Conservation (phyloP, 495 filamentous ascomycete species). For the Podospora didyma region DNA sequence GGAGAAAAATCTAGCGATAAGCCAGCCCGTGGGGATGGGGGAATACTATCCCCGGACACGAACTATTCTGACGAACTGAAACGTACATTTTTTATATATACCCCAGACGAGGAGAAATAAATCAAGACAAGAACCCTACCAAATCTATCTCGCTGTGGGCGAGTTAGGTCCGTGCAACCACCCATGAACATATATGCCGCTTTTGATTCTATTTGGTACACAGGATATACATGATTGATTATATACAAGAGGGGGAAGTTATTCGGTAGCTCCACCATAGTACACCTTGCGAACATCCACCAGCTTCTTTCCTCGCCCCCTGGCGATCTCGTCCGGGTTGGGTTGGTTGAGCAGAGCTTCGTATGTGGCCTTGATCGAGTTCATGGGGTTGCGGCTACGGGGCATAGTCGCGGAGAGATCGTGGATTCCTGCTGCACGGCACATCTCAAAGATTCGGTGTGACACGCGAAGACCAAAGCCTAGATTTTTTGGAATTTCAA, state of each 20-base stretch:
- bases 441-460: slow-evolving; percentile 89
- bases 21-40: too few species aligned
- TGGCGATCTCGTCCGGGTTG: slow-evolving; percentile 82
- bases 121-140: too few species aligned
- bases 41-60: too few species aligned
- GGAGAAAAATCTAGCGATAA: too few species aligned
- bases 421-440: slow-evolving; percentile 71
- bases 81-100: too few species aligned
- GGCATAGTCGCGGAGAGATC: slow-evolving; percentile 79
- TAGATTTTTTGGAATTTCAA: slow-evolving; percentile 3
- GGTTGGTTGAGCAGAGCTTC: slow-evolving; percentile 77
- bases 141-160: too few species aligned
- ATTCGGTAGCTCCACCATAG: slow-evolving; percentile 72
- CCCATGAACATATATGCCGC: too few species aligned
- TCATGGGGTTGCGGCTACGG: slow-evolving; percentile 87
- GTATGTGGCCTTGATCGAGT: slow-evolving; percentile 86
- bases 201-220: too few species aligned
- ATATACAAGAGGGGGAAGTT: slow-evolving; percentile 12
- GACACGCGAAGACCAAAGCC: slow-evolving; percentile 85
- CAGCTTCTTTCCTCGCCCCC: slow-evolving; percentile 84
- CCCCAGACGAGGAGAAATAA: too few species aligned
- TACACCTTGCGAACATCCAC: slow-evolving; percentile 97
- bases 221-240: too few species aligned
- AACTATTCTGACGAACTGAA: too few species aligned
- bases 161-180: too few species aligned